Evolutionary conservation across 768 basidiomycete genomes (phyloP), one percentile per base, ranked within the genome.

Genomic region (Pholiota molesta): DNA sequence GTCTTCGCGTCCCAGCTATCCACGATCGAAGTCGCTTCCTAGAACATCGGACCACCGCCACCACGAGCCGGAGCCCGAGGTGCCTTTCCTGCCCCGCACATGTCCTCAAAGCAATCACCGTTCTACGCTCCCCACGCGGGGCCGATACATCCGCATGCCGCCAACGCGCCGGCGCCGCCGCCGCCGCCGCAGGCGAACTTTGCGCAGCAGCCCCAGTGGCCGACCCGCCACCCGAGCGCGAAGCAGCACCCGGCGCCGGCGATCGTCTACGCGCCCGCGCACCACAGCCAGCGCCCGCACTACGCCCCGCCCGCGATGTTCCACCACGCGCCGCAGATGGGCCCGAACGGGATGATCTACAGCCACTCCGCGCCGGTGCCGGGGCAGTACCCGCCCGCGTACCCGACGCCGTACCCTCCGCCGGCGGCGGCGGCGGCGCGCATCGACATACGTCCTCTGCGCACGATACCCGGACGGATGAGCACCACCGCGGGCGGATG

Each of bases 241-340:
- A 81, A 79, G 59, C 75, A 79, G 59, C 75, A 81, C 29, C 84
- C 86, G 2, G 26, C 26, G 29, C 81, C 85, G 61, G 68, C 78
- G 16, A 87, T 88, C 64, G 78, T 86, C 58, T 88, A 88, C 70
- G 86, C 87, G 19, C 83, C 87, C 47, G 74, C 81, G 40, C 79
- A 79, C 57, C 80, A 80, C 65, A 74, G 78, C 28, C 76, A 68
- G n/a, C 66, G 71, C 57, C 77, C 83, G 56, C 80, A 82, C 65
- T 89, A 89, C 65, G 75, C 83, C 8, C 87, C 88, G 17, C 87
- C 87, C 14, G 78, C 82, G 0, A 83, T 88, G 60, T 83, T 83
- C 11, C 81, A 86, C 62, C 81, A 87, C 51, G 79, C 77, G 7
- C 83, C 83, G 63, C 75, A 79, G 63, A 72, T 81, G 74, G 80